Conservation (phyloP, 1,139 yeast genomes). For the Suhomyces coccinellae region DNA sequence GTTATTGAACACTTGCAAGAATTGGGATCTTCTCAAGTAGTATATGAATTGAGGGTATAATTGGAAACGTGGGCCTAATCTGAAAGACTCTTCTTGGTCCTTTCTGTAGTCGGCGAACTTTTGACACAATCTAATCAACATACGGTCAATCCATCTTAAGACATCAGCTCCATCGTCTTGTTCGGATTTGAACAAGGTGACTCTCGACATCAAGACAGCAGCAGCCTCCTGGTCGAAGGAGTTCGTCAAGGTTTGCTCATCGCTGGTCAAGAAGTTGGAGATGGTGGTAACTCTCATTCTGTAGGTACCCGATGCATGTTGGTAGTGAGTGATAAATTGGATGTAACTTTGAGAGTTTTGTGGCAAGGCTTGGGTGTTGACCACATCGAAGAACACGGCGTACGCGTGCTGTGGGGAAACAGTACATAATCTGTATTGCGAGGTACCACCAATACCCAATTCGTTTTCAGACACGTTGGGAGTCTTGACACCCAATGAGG, state of each 20-base stretch:
- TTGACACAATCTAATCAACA: constrained; percentile 52
- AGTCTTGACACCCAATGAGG: constrained; percentile 63
- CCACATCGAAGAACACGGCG: constrained; percentile 85
- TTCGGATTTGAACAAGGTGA: constrained; percentile 88
- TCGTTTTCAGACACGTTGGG: constrained; percentile 87
- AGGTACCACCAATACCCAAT: constrained; percentile 90
- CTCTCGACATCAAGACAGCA: constrained; percentile 91
- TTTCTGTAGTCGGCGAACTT: constrained; percentile 54
- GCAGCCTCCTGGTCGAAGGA: constrained; percentile 99
- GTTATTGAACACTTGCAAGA: constrained; percentile 93
- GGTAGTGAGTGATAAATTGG: constrained; percentile 76
- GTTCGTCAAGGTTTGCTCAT: constrained; percentile 50
- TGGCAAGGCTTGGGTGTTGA: constrained; percentile 49
- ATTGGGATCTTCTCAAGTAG: constrained; percentile 94
- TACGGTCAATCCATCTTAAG: constrained; percentile 52
- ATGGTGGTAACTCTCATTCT: constrained; percentile 91
- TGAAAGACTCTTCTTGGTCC: constrained; percentile 47
- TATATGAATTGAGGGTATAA: constrained; percentile 92
- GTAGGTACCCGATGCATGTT: constrained; percentile 78
- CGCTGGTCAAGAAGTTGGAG: constrained; percentile 59
- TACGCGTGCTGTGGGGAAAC: constrained; percentile 85
- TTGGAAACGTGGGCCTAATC: constrained; percentile 49
- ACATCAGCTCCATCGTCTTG: constrained; percentile 59
- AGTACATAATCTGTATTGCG: constrained; percentile 81
- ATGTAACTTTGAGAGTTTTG: constrained; percentile 56